Conservation (phyloP, 805 yeast species). For the Debaryomyces castellii region DNA sequence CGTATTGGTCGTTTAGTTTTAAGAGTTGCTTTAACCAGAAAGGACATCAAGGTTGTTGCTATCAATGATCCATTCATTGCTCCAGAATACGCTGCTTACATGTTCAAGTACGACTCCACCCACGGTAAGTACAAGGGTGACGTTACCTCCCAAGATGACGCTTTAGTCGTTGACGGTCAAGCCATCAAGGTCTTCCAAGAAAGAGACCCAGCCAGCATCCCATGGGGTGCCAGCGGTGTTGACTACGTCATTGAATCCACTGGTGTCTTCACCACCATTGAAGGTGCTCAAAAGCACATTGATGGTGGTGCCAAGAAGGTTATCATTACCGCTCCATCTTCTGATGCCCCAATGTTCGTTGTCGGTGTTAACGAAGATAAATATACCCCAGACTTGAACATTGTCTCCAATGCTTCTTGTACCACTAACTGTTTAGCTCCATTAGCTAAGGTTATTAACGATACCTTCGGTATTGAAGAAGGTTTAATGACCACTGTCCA, state of each 20-base stretch:
- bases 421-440: constrained; percentile 96
- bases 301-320: constrained; percentile 95
- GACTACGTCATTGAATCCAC: constrained; percentile 91
- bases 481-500: constrained; percentile 96
- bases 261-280: constrained; percentile 86
- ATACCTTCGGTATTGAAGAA: constrained; percentile 81
- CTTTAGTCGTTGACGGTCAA: constrained; percentile 67
- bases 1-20: constrained; percentile 89
- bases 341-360: constrained; percentile 94
- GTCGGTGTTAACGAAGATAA: constrained; percentile 84
- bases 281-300: constrained; percentile 80
- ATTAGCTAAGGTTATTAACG: constrained; percentile 85
- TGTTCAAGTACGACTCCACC: constrained; percentile 94
- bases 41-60: constrained; percentile 79
- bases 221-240: constrained; percentile 84
- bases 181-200: constrained; percentile 70
- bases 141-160: constrained; percentile 57
- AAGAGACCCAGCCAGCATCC: constrained; percentile 81
- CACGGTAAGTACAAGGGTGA: constrained; percentile 84
- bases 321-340: constrained; percentile 89
- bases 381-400: constrained; percentile 72
- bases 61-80: constrained; percentile 90
- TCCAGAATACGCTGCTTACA: constrained; percentile 88
- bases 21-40: constrained; percentile 74
- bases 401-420: constrained; percentile 91